These are phyloP conservation scores for Phytophthora pistaciae DNA, from an alignment of 352 stramenopile genomes.

Conservation along the genomic window DNA sequence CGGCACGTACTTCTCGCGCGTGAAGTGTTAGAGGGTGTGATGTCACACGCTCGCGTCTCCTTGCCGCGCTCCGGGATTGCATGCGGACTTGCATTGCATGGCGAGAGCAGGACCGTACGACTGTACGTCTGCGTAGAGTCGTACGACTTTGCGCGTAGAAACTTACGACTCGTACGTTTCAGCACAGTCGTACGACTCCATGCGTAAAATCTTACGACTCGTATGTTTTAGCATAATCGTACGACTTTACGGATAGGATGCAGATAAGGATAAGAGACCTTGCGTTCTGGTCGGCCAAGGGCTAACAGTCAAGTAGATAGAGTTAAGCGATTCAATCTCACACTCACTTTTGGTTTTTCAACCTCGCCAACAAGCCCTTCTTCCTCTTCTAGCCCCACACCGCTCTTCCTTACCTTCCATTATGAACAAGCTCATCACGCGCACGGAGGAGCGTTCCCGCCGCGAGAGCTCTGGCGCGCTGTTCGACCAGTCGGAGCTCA, in stretches of 20 bases:
- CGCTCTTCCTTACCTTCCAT: not conserved
- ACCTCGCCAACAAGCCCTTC: constrained; percentile 1
- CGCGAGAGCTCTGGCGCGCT: too few species aligned
- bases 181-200: not conserved
- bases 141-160: not conserved
- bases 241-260: too few species aligned
- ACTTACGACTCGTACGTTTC: not conserved
- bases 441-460: too few species aligned
- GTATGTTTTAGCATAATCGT: not conserved
- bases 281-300: not conserved
- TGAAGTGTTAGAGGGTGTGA: constrained; percentile 1
- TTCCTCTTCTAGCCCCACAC: not conserved
- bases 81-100: not conserved
- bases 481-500: too few species aligned
- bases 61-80: not conserved
- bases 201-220: not conserved
- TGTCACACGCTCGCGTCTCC: not conserved
- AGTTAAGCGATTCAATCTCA: not conserved
- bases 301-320: not conserved
- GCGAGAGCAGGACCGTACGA: not conserved
- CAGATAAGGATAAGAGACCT: constrained; percentile 1
- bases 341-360: not conserved
- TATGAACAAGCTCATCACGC: too few species aligned
- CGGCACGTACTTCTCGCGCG: too few species aligned
- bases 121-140: not conserved